phyloP scores from a whole-genome alignment of 2,329 filamentous ascomycete species.

The Stachybotrys elegans region DNA sequence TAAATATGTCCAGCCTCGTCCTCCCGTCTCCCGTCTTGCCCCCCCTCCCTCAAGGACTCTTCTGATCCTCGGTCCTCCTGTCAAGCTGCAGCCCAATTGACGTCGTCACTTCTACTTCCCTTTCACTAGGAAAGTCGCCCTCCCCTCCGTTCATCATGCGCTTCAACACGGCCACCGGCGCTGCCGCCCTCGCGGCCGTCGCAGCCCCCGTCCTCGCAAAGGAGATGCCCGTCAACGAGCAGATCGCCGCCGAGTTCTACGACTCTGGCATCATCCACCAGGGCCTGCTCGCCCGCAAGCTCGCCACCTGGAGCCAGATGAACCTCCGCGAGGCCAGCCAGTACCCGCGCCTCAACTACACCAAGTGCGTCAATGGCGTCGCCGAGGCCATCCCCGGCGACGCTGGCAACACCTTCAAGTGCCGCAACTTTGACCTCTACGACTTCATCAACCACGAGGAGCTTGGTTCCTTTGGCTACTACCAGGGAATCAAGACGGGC shows the following conservation, averaged over 20 bases:
- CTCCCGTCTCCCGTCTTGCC: no score
- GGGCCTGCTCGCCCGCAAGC: neutral
- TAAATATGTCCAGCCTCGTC: no score
- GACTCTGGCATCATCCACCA: neutral
- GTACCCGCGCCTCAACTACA: slow-evolving; percentile 33
- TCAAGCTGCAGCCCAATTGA: no score
- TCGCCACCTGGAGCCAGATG: neutral
- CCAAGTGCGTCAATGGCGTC: slow-evolving; percentile 35
- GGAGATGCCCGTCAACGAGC: neutral
- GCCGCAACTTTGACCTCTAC: slow-evolving; percentile 38
- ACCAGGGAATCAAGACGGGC: slow-evolving; percentile 28
- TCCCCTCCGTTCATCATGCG: neutral
- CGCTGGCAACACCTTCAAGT: slow-evolving; percentile 41
- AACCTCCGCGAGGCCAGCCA: slow-evolving; percentile 8
- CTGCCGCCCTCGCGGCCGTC: neutral
- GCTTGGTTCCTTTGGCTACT: slow-evolving; percentile 29
- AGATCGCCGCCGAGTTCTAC: neutral
- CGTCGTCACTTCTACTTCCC: no score
- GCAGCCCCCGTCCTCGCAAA: neutral
- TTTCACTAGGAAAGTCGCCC: neutral
- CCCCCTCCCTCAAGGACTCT: no score
- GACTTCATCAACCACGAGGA: slow-evolving; percentile 50
- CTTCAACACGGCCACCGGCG: neutral
- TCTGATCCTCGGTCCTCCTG: no score
- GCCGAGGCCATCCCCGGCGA: slow-evolving; percentile 40